Conservation (phyloP, 371 early-diverging fungal genomes). For the Mortierella sp. region DNA sequence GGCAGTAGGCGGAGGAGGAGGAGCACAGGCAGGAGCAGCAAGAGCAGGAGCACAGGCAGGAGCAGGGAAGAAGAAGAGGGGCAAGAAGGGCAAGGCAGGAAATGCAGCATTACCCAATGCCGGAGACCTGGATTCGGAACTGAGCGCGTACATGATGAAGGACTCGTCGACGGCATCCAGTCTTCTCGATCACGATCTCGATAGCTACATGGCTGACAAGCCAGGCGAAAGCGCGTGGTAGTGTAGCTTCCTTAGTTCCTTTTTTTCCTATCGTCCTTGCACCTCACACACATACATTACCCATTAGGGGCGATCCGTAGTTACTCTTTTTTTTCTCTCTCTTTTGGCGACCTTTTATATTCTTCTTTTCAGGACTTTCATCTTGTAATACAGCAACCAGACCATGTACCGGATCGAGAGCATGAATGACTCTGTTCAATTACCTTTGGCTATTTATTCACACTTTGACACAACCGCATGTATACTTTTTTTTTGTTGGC, state of each 20-base stretch:
- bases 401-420: too few species aligned
- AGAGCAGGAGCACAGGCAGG: neutral
- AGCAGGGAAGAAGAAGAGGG: slow-evolving; percentile 20
- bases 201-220: slow-evolving; percentile 51
- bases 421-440: too few species aligned
- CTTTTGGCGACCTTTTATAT: too few species aligned
- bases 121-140: slow-evolving; percentile 33
- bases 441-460: too few species aligned
- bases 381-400: neutral
- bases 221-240: slow-evolving; percentile 17
- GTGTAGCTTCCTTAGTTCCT: neutral
- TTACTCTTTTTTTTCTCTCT: too few species aligned
- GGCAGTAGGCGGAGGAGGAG: slow-evolving; percentile 2
- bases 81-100: slow-evolving; percentile 8
- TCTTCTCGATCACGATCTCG: slow-evolving; percentile 45
- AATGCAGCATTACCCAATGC: slow-evolving; percentile 15
- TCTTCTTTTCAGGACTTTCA: too few species aligned
- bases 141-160: slow-evolving; percentile 52
- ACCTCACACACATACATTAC: too few species aligned
- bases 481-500: too few species aligned
- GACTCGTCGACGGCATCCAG: slow-evolving; percentile 32
- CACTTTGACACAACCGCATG: too few species aligned
- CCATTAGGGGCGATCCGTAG: too few species aligned
- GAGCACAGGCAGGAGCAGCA: slow-evolving; percentile 3
- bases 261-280: neutral